Base-by-base conservation (phyloP, 2,329 filamentous ascomycete species). In the Chaetomiaceae sp. region DNA sequence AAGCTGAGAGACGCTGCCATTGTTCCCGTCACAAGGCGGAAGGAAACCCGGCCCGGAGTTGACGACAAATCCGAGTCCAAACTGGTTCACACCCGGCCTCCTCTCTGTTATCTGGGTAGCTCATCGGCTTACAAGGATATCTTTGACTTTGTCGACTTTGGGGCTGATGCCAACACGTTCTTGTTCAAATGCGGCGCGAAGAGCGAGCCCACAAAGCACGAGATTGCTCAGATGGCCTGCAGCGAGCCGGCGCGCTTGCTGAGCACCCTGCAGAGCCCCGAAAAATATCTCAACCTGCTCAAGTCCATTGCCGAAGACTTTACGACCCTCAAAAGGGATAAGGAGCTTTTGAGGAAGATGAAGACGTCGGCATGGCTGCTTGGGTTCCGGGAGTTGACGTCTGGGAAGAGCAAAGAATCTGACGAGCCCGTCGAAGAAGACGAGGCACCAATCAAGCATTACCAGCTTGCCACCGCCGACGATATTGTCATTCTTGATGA, bases 61-160 rank as follows among this genome's bases (percentile, higher is more conserved):
- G 64, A 64, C 38, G 76, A 76, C 51, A 79, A 76, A 52, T 56
- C 69, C 35, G 44, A 64, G 48, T 63, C 61, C 38, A 62, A 63
- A 41, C 60, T 79, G 40, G 71, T 75, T 58, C 77, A 82, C 59
- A 75, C 90, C 39, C 76, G 80, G 14, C 92, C 93, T 5, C 79
- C 77, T 40, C 76, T 83, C 35, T 90, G 86, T 56, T 99, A 96
- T 65, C 75, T 99, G 2, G 93, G 93, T 8, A 84, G 58, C 23
- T 82, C 78, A 5, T 66, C 71, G 2, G 76, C 75, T 7, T 99
- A 95, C 62, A 86, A 82, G 10, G 87, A 95, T 27, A 95, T 99
- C 27, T 96, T 99, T 59, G 90, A 97, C 65, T 99, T 96, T 68
- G 91, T 97, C 13, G 88, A 97, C 65, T 99, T 96, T 70, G 90